Evolutionary conservation across 2,329 filamentous ascomycete genomes (phyloP).

Genomic region (Sarocladium kiliense): DNA sequence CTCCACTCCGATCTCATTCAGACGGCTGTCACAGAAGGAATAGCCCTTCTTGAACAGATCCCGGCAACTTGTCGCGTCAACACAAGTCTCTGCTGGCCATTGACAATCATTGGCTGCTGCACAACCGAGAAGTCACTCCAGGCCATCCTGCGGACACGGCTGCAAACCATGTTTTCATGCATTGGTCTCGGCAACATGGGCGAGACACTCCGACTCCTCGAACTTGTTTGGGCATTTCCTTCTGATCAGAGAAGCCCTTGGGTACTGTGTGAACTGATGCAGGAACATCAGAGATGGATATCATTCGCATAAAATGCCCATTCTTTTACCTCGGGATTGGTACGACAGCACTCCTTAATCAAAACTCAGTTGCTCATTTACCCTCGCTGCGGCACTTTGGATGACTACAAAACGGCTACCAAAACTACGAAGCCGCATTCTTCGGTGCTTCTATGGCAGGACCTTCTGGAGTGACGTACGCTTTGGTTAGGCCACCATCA

Average conservation of each 20-base stretch:
- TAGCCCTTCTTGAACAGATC: conserved; percentile 16
- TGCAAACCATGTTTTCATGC: conserved; percentile 17
- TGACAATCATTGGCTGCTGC: conserved; percentile 20
- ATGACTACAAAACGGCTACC: no score
- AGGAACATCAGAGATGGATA: conserved; percentile 32
- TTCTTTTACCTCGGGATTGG: no score
- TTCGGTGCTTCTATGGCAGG: conserved; percentile 29
- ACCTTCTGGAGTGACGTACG: conserved; percentile 22
- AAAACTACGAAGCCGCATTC: conserved; percentile 27
- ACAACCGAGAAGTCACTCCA: conserved; percentile 23
- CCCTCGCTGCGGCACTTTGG: no score
- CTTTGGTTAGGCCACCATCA: conserved; percentile 66
- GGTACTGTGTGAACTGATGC: conserved; percentile 32
- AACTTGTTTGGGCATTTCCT: conserved; percentile 28
- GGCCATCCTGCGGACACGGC: conserved; percentile 21
- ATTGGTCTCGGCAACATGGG: conserved; percentile 33
- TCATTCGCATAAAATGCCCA: conserved; percentile 32
- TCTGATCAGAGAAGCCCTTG: conserved; percentile 21
- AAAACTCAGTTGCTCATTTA: no score
- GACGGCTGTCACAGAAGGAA: conserved; percentile 12
- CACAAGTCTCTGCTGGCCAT: conserved; percentile 21
- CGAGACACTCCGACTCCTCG: conserved; percentile 26
- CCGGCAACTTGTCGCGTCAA: conserved; percentile 17
- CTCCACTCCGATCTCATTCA: not conserved
- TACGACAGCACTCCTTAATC: no score